Conservation (phyloP, 108 stramenopile genomes). For the Nitzschia palea region DNA sequence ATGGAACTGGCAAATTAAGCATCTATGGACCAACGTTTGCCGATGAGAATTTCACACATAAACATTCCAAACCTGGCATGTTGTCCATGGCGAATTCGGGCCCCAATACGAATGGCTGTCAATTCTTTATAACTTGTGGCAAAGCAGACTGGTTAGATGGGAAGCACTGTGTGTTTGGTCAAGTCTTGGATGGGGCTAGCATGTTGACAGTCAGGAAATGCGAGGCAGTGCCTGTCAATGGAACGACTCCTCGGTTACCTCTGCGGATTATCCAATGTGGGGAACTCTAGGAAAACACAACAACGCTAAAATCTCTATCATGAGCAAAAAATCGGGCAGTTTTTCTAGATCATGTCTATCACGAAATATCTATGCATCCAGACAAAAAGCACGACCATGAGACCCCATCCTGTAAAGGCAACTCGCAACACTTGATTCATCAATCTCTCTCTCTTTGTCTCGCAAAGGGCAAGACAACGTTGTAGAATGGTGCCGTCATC, state of each 20-base stretch:
- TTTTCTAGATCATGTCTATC: too few relatives aligned
- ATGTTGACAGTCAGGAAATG: slow-evolving; percentile 89
- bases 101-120: slow-evolving; percentile 92
- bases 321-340: too few relatives aligned
- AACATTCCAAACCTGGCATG: slow-evolving; percentile 89
- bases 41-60: slow-evolving; percentile 93
- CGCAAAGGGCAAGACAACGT: too few relatives aligned
- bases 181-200: slow-evolving; percentile 89
- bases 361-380: background rate
- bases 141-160: slow-evolving; percentile 93
- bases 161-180: slow-evolving; percentile 94
- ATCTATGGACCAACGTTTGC: slow-evolving; percentile 81
- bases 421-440: too few relatives aligned
- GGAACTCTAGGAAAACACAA: too few relatives aligned
- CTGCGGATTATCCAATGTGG: slow-evolving; percentile 78
- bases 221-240: slow-evolving; percentile 83
- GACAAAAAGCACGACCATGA: background rate
- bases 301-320: too few relatives aligned
- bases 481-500: too few relatives aligned
- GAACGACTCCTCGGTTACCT: slow-evolving; percentile 70
- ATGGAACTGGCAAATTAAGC: slow-evolving; percentile 90
- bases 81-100: slow-evolving; percentile 94
- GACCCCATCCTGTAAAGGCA: background rate
- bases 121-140: slow-evolving; percentile 96
- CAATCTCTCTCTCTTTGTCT: too few relatives aligned